Conservation (phyloP, 371 early-diverging fungal species). For the Mortierella sp. region DNA sequence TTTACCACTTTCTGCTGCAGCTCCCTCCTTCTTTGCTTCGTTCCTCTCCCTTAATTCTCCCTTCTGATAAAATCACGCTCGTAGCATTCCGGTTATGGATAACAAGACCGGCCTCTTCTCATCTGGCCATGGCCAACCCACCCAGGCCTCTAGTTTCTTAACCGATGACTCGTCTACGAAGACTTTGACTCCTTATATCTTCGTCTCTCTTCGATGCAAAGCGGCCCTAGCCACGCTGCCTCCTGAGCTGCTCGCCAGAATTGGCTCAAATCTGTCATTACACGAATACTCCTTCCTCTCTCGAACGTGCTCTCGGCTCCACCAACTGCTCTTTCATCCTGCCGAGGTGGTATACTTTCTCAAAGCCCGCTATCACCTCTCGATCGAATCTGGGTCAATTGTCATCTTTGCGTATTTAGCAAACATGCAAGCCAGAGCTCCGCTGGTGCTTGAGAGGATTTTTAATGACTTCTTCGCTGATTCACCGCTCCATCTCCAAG, state of each 20-base stretch:
- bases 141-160: not conserved
- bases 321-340: slow-evolving; percentile 42
- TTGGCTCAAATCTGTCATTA: slow-evolving; percentile 27
- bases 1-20: not conserved
- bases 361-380: slow-evolving; percentile 51
- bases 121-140: not conserved
- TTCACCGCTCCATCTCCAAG: slow-evolving; percentile 17
- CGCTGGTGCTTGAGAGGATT: slow-evolving; percentile 50
- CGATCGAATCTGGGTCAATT: slow-evolving; percentile 54
- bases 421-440: slow-evolving; percentile 54
- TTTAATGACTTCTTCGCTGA: slow-evolving; percentile 58
- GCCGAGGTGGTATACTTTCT: slow-evolving; percentile 53
- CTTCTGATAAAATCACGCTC: too few species aligned
- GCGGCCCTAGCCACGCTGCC: slow-evolving; percentile 27
- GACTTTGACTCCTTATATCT: too few species aligned
- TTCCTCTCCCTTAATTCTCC: too few species aligned
- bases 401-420: slow-evolving; percentile 56
- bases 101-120: not conserved
- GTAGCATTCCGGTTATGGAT: too few species aligned
- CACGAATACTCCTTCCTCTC: slow-evolving; percentile 40
- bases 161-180: not conserved
- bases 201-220: slow-evolving; percentile 25
- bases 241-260: slow-evolving; percentile 39
- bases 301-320: slow-evolving; percentile 25
- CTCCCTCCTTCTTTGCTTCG: not conserved